A percentile compares a stretch with the other conserved stretches of the same genome.
These are phyloP conservation scores for Zostera marina DNA, from an alignment of 116 monocot genomes.

Conservation along the genomic window DNA sequence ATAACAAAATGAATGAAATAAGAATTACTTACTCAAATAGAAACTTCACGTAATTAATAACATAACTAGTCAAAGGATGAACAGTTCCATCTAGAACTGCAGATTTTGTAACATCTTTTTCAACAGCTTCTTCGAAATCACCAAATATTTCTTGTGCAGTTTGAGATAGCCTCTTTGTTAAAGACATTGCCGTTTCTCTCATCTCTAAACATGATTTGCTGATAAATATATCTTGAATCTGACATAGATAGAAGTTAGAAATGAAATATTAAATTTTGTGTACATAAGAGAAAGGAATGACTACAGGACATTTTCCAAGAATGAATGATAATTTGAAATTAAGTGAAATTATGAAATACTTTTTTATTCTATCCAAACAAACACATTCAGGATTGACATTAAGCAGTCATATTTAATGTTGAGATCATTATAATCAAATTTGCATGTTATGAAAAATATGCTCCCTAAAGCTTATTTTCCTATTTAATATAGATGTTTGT, in stretches of 20 bases:
- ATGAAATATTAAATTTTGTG: not conserved
- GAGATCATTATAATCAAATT: too few species aligned
- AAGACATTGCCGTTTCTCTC: constrained; percentile 48
- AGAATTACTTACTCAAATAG: constrained; percentile 61
- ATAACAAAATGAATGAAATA: not conserved
- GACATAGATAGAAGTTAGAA: not conserved
- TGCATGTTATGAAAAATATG: too few species aligned
- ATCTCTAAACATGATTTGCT: constrained; percentile 70
- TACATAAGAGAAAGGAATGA: not conserved
- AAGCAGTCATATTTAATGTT: too few species aligned
- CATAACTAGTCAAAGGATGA: constrained; percentile 81
- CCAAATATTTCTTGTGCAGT: constrained; percentile 90
- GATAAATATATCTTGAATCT: constrained; percentile 83
- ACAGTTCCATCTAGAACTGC: constrained; percentile 79
- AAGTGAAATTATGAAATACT: too few species aligned
- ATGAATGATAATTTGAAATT: too few species aligned
- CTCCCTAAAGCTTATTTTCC: too few species aligned
- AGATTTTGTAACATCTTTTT: constrained; percentile 89
- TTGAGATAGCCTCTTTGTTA: constrained; percentile 60
- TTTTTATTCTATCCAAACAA: too few species aligned
- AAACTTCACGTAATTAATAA: constrained; percentile 81
- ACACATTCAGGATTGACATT: too few species aligned
- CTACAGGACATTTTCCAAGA: too few species aligned
- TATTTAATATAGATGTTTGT: too few species aligned
- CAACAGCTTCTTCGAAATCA: constrained; percentile 95